Conservation (phyloP, 208 protist species). For the Endotrypanum monterogeii region DNA sequence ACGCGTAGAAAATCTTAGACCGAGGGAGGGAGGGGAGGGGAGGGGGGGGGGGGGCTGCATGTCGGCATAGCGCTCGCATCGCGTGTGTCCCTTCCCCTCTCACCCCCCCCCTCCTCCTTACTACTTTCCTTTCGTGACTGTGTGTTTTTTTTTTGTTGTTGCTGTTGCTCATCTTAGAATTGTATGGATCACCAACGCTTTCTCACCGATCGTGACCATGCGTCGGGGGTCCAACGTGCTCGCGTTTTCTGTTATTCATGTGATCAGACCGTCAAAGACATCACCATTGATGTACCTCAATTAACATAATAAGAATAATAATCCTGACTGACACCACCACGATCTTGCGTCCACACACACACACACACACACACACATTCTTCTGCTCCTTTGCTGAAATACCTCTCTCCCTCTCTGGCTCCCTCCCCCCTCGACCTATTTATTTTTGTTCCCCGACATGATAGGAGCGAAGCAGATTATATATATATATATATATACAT, state of each 20-base stretch:
- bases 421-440: neutral
- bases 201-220: no score
- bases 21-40: neutral
- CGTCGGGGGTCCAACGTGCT: no score
- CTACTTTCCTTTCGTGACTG: neutral
- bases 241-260: no score
- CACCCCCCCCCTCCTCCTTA: neutral
- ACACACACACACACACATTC: conserved; percentile 3
- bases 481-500: neutral
- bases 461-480: neutral
- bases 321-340: neutral
- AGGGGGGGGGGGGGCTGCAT: neutral
- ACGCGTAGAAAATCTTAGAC: neutral
- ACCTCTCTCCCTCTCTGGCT: neutral
- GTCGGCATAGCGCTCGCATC: conserved; percentile 1
- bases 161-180: no score
- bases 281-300: no score
- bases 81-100: neutral
- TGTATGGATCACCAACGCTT: no score
- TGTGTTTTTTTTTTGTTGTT: neutral
- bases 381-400: neutral
- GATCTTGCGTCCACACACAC: conserved; percentile 4
- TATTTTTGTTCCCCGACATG: neutral
- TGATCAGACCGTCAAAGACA: no score
- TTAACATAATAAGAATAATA: no score